Evolutionary conservation across 331 rosid species (phyloP).

Genomic region (Pyracantha coccinea): DNA sequence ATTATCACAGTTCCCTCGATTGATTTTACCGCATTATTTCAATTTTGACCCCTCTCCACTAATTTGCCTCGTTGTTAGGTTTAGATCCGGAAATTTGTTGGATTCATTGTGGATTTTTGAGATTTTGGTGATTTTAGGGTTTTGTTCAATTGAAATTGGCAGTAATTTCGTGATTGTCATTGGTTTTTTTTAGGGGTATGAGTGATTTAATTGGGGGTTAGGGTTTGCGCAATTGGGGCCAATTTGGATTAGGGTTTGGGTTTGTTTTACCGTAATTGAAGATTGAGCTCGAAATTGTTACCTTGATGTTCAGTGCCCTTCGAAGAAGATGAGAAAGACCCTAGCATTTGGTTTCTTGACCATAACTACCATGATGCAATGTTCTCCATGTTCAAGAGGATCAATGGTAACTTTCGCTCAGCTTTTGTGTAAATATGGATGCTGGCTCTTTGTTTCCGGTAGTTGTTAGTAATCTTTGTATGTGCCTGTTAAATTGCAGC

Average conservation of each 20-base stretch:
- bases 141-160: not conserved
- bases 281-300: not conserved
- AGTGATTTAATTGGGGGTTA: not conserved
- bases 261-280: not conserved
- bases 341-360: constrained; percentile 96
- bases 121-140: not conserved
- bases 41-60: not conserved
- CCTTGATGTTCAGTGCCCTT: constrained; percentile 57
- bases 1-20: not conserved
- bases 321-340: constrained; percentile 94
- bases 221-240: not conserved
- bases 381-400: constrained; percentile 98
- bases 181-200: not conserved
- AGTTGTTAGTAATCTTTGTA: not conserved
- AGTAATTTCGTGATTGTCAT: not conserved
- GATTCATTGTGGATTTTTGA: not conserved
- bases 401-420: constrained; percentile 49
- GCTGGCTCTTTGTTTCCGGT: no score
- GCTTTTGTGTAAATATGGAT: no score
- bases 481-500: constrained; percentile 40
- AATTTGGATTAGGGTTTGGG: not conserved
- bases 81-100: not conserved
- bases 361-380: constrained; percentile 92
- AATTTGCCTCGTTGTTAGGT: not conserved
- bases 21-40: not conserved